A percentile compares a stretch with the other conserved stretches of the same genome.
Conservation (phyloP, 169 alveolate species). For the Theileria parva region DNA sequence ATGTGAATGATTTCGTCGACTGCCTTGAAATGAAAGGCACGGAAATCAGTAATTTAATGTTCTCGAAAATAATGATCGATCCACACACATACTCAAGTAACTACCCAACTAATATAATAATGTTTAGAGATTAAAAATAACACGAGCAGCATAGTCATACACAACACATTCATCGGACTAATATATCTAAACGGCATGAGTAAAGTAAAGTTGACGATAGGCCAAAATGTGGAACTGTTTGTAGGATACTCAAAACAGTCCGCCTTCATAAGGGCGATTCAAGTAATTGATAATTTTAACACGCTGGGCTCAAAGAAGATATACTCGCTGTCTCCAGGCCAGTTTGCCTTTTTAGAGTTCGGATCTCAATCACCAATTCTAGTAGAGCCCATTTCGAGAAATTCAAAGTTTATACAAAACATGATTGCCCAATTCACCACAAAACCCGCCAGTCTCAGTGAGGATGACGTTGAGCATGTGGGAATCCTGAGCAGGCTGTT, state of each 20-base stretch:
- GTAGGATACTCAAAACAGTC: constrained; percentile 50
- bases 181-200: constrained; percentile 16
- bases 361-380: constrained; percentile 25
- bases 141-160: constrained; percentile 15
- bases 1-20: constrained; percentile 47
- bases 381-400: constrained; percentile 27
- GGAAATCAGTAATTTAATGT: constrained; percentile 31
- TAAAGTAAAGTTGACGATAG: constrained; percentile 39
- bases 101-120: neutral
- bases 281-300: constrained; percentile 6
- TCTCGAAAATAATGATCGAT: constrained; percentile 45
- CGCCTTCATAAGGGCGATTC: constrained; percentile 6
- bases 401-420: neutral
- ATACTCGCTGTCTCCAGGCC: constrained; percentile 43
- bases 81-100: constrained; percentile 9
- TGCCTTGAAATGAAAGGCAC: constrained; percentile 36
- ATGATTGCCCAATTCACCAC: neutral
- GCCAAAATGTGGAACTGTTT: constrained; percentile 33
- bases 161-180: neutral
- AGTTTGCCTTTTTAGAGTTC: constrained; percentile 34
- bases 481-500: constrained; percentile 54
- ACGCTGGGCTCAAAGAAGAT: constrained; percentile 26
- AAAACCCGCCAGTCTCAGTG: neutral
- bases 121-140: constrained; percentile 1
- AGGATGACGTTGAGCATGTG: neutral